Evolutionary conservation across 164 flowering plant genomes (phyloP).

Genomic region (Dillenia turbinata): DNA sequence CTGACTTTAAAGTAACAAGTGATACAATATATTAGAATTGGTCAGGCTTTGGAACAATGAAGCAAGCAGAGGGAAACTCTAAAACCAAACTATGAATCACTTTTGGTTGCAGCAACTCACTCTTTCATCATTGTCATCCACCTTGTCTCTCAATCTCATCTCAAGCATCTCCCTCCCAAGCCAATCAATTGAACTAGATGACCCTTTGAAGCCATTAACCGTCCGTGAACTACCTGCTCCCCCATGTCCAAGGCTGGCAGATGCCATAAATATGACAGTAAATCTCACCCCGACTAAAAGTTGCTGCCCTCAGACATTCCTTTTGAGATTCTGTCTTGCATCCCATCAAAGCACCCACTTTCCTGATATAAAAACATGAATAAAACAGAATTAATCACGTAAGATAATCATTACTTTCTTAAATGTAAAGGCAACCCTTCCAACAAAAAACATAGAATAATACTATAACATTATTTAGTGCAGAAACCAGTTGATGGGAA

Average conservation of each 20-base stretch:
- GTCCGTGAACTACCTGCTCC: constrained; percentile 84
- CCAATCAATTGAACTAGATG: constrained; percentile 92
- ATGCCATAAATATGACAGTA: constrained; percentile 45
- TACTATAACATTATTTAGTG: too few relatives aligned
- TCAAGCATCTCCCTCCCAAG: constrained; percentile 88
- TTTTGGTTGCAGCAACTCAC: constrained; percentile 29
- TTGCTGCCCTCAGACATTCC: constrained; percentile 9
- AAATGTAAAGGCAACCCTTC: too few relatives aligned
- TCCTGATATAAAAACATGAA: constrained; percentile 21
- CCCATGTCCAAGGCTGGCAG: constrained; percentile 71
- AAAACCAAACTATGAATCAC: background rate
- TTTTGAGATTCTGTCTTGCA: constrained; percentile 14
- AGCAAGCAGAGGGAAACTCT: background rate
- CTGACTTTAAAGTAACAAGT: background rate
- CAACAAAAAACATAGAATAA: too few relatives aligned
- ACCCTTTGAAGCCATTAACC: constrained; percentile 53
- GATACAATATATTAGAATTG: too few relatives aligned
- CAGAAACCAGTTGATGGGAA: too few relatives aligned
- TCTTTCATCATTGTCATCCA: constrained; percentile 68
- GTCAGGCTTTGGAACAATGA: background rate
- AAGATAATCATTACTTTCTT: too few relatives aligned
- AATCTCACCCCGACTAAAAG: constrained; percentile 18
- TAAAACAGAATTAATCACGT: too few relatives aligned
- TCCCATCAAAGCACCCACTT: constrained; percentile 26
- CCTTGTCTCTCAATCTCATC: constrained; percentile 77